Base-by-base conservation (phyloP, 371 early-diverging fungal genomes). In the Lichtheimia ornata region DNA sequence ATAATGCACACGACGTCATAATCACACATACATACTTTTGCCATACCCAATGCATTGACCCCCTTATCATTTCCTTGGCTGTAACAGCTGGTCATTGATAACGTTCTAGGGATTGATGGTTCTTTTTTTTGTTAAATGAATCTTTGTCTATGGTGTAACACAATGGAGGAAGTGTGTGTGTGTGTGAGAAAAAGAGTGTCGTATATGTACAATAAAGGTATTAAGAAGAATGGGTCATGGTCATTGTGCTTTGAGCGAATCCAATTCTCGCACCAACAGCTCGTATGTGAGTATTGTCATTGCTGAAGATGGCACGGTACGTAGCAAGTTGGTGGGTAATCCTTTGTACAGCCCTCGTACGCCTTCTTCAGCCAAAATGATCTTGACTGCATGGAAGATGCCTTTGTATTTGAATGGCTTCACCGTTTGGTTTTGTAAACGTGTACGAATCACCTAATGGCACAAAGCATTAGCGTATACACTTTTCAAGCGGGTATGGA, bases 281-380 rank as follows among this genome's bases (percentile, higher is more conserved):
- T 97, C 97, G 60, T 94, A 97, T 5, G 94, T 94, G 63, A 93
- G 78, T 54, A 97, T 84, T 1, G 95, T 93, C 66, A 97, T 65
- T 56, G 94, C 93, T 56, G 92, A 87, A 9, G 93, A 87, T 11
- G 97, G 97, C 3, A 97, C 93, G 0, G 94, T 95, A 60, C 96
- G 81, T 41, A 97, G 70, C 43, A 97, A 65, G 68, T 95, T 96
- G 40, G 96, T 92, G 0, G 86, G 72, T 74, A 97, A 79, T 3
- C 97, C 97, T 62, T 88, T 88, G 71, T 97, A 97, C 61, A 96
- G 92, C 1, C 92, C 95, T 2, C 83, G 65, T 28, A 79, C 63
- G 0, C 95, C 94, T 67, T 95, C 97, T 64, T 95, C 93, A 4
- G 53, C 53, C 20, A 80, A 74, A 24, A 97, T 94, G 18, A 88